phyloP scores from a whole-genome alignment of 2,329 filamentous ascomycete genomes.

The Trichoderma oligosporum region DNA sequence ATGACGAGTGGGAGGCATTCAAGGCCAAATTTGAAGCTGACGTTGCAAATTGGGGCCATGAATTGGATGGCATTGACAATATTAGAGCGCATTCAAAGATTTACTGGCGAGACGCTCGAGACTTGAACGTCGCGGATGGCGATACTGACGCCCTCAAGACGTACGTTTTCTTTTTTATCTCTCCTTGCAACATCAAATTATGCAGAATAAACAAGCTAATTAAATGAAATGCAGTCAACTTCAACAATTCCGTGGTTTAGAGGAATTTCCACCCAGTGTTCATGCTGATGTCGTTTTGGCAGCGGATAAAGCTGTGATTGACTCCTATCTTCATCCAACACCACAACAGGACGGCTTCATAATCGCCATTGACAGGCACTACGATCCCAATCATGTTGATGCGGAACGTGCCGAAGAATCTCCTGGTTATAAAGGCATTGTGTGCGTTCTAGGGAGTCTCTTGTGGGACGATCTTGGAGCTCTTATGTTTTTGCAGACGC shows the following conservation, averaged over 20 bases:
- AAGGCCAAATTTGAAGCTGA: constrained; percentile 28
- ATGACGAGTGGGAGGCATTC: constrained; percentile 27
- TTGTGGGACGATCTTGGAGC: constrained; percentile 28
- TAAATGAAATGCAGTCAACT: background rate
- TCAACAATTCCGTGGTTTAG: background rate
- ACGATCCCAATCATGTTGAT: background rate
- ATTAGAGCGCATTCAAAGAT: constrained; percentile 23
- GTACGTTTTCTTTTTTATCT: constrained; percentile 19
- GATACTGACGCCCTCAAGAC: constrained; percentile 25
- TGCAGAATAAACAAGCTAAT: background rate
- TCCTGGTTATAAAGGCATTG: constrained; percentile 24
- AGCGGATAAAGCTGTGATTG: constrained; percentile 26
- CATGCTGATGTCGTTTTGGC: constrained; percentile 21
- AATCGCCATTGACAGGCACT: constrained; percentile 21
- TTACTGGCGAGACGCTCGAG: constrained; percentile 25
- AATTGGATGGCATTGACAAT: constrained; percentile 4
- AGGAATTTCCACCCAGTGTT: background rate
- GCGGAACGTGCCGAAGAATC: background rate
- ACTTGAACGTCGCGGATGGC: constrained; percentile 20
- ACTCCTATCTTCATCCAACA: constrained; percentile 26
- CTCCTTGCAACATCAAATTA: too few species aligned
- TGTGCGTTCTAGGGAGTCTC: constrained; percentile 26
- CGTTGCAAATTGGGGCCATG: constrained; percentile 27
- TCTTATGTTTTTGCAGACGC: constrained; percentile 21
- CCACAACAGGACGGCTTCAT: constrained; percentile 22